Evolutionary conservation across 768 basidiomycete species (phyloP).

Genomic region (Termitomyces sp.): DNA sequence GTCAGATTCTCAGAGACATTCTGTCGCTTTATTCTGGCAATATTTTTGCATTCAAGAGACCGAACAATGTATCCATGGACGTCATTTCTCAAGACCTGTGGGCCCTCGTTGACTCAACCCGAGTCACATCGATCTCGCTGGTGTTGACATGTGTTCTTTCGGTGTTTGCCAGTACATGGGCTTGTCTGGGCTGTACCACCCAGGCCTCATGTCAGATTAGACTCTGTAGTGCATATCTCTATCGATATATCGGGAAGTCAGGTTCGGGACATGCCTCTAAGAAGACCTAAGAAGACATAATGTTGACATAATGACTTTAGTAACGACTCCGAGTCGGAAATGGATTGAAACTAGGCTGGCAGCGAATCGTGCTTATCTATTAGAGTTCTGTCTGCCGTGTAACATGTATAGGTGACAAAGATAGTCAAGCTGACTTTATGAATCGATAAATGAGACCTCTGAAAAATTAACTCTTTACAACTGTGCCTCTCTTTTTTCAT

Average conservation of each 20-base stretch:
- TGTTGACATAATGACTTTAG: too few species aligned
- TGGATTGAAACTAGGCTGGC: not conserved
- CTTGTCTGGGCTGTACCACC: not conserved
- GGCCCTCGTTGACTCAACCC: not conserved
- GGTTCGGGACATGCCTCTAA: not conserved
- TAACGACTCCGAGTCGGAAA: constrained; percentile 1
- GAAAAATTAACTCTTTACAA: not conserved
- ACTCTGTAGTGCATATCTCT: not conserved
- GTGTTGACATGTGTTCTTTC: not conserved
- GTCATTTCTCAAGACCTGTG: not conserved
- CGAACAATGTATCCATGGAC: not conserved
- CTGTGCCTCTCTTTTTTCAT: not conserved
- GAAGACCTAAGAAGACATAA: not conserved
- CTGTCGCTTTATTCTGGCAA: not conserved
- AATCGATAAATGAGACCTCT: not conserved
- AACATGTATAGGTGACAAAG: not conserved
- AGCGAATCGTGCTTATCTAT: too few species aligned
- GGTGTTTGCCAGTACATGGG: not conserved
- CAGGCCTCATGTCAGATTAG: not conserved
- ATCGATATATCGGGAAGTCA: not conserved
- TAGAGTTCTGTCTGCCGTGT: not conserved
- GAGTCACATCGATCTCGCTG: not conserved
- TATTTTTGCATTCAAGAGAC: not conserved
- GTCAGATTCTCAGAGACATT: not conserved
- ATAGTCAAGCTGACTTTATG: too few species aligned